Conservation (phyloP, 2,329 filamentous ascomycete genomes). For the Sphaerulina vaccinii region DNA sequence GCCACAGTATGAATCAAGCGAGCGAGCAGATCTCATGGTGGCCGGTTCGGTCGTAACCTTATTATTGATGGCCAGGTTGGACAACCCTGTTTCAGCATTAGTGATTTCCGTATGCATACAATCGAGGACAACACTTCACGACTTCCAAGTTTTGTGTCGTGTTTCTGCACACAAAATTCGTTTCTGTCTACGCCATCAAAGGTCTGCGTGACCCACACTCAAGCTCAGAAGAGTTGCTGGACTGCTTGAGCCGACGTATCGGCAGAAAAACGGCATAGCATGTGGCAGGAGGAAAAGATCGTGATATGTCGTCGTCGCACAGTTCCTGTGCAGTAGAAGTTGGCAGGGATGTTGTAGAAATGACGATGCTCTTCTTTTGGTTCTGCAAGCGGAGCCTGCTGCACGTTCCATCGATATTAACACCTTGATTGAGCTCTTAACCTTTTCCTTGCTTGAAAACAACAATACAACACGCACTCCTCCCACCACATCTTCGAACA, state of each 20-base stretch:
- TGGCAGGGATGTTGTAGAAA: conserved; percentile 1
- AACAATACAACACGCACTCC: conserved; percentile 2
- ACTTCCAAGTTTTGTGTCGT: conserved; percentile 9
- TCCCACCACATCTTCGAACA: conserved; percentile 2
- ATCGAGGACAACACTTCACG: conserved; percentile 1
- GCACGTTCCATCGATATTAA: conserved; percentile 4
- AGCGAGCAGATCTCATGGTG: too few relatives aligned
- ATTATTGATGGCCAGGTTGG: too few relatives aligned
- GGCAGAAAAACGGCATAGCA: background rate
- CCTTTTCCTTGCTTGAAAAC: conserved; percentile 4
- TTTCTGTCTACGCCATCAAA: background rate
- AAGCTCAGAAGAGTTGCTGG: background rate
- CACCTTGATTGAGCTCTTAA: too few relatives aligned
- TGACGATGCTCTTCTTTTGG: background rate
- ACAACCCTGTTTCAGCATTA: background rate
- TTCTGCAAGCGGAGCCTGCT: too few relatives aligned
- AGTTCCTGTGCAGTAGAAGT: background rate
- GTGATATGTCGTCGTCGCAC: background rate
- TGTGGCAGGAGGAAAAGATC: background rate
- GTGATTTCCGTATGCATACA: background rate
- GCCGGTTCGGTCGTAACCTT: too few relatives aligned
- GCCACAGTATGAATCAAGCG: too few relatives aligned
- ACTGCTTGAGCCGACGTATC: background rate
- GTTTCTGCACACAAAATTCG: background rate
- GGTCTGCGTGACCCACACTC: conserved; percentile 3